Evolutionary conservation across 2,329 filamentous ascomycete genomes (phyloP).

Genomic region (Gyromitra esculenta): DNA sequence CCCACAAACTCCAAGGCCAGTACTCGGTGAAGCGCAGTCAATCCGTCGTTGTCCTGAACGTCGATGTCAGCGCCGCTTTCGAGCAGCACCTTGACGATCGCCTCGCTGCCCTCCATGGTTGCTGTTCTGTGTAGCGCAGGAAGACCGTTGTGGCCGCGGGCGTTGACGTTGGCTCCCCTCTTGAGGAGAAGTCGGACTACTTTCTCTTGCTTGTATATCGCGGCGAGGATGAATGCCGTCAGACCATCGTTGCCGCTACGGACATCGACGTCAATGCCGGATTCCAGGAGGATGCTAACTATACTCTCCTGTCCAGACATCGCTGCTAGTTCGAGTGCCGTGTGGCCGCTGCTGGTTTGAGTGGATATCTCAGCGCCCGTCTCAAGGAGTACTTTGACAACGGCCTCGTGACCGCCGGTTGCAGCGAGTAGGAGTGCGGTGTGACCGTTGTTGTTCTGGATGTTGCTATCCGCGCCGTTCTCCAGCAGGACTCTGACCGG

Average conservation of each 20-base stretch:
- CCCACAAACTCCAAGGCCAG: conserved; percentile 28
- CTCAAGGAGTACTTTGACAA: conserved; percentile 30
- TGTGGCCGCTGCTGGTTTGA: conserved; percentile 28
- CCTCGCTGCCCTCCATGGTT: conserved; percentile 25
- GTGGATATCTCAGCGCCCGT: conserved; percentile 13
- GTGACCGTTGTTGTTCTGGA: conserved; percentile 19
- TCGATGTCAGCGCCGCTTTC: conserved; percentile 32
- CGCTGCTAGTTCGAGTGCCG: conserved; percentile 38
- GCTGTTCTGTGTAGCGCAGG: conserved; percentile 45
- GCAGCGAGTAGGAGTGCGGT: conserved; percentile 29
- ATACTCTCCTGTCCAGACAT: conserved; percentile 34
- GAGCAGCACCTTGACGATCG: conserved; percentile 28
- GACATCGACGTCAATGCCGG: conserved; percentile 25
- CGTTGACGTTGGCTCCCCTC: conserved; percentile 40
- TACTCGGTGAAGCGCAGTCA: conserved; percentile 38
- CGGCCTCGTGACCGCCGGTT: conserved; percentile 26
- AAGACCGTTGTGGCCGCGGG: conserved; percentile 43
- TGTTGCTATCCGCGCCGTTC: conserved; percentile 16
- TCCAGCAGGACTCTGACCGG: conserved; percentile 22
- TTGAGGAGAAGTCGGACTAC: conserved; percentile 34
- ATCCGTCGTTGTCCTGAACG: conserved; percentile 25
- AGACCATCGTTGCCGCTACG: conserved; percentile 14
- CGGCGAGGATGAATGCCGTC: conserved; percentile 28
- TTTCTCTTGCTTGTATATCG: conserved; percentile 36
- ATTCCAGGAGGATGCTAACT: conserved; percentile 25